Evolutionary conservation across 345 rosid genomes (phyloP).

Genomic region (Eucalyptus virginea): DNA sequence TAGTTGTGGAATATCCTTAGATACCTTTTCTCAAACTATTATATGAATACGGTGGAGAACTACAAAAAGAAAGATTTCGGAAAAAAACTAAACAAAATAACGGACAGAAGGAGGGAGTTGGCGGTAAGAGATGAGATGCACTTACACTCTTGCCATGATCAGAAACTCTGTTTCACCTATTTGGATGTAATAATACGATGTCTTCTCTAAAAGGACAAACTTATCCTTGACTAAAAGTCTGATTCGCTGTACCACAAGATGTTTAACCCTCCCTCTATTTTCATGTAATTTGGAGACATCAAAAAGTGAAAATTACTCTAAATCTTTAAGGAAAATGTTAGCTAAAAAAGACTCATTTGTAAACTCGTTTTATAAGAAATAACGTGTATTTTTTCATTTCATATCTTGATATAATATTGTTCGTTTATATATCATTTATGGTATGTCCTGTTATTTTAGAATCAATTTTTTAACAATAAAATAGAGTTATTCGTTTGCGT

Average conservation of each 20-base stretch:
- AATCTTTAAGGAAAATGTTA: neutral
- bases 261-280: neutral
- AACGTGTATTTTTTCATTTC: neutral
- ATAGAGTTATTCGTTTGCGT: neutral
- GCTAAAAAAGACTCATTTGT: neutral
- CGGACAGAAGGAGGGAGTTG: no score
- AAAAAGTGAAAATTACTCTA: neutral
- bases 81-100: no score
- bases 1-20: neutral
- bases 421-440: neutral
- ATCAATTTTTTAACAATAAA: neutral
- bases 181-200: neutral
- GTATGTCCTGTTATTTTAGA: neutral
- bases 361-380: neutral
- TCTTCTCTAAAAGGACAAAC: neutral
- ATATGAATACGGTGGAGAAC: no score
- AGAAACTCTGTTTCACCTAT: no score
- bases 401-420: rapidly evolving
- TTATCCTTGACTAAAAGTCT: neutral
- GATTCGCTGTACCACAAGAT: neutral
- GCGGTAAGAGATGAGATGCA: no score
- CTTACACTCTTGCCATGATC: no score
- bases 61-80: no score
- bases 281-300: neutral
- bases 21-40: no score